Conservation (phyloP, 495 filamentous ascomycete species). For the Trichoderma asperelloides region DNA sequence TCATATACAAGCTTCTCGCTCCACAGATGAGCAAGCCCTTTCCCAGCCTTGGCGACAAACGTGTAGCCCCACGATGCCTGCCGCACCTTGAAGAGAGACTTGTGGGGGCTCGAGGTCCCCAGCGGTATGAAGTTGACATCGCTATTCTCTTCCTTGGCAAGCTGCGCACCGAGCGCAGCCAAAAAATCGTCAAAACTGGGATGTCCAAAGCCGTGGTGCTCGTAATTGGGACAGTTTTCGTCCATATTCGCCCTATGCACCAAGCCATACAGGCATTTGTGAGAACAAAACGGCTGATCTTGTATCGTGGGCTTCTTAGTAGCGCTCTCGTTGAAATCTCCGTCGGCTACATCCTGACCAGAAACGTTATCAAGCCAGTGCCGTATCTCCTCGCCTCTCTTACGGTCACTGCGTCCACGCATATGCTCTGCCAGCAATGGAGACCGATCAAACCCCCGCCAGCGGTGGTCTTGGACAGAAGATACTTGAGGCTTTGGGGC, state of each 20-base stretch:
- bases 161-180: neutral
- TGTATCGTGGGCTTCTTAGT: slow-evolving; percentile 15
- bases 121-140: neutral
- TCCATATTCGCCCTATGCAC: slow-evolving; percentile 11
- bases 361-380: neutral
- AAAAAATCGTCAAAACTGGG: neutral
- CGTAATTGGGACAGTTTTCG: neutral
- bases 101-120: neutral
- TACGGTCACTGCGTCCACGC: neutral
- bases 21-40: neutral
- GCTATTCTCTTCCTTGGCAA: neutral
- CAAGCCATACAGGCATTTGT: slow-evolving; percentile 33
- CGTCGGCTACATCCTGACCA: neutral
- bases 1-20: neutral
- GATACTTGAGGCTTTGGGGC: slow-evolving; percentile 12
- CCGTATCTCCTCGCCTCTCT: neutral
- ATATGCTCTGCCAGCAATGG: neutral
- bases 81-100: neutral
- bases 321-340: slow-evolving; percentile 11
- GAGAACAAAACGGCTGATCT: slow-evolving; percentile 33
- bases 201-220: neutral
- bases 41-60: neutral
- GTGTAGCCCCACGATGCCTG: neutral
- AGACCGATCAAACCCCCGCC: neutral
- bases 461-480: neutral